Percentiles rank a stretch among this genome's conserved stretches.
These are phyloP conservation scores for Peronospora belbahrii DNA, from an alignment of 352 stramenopile species.

Conservation along the genomic window DNA sequence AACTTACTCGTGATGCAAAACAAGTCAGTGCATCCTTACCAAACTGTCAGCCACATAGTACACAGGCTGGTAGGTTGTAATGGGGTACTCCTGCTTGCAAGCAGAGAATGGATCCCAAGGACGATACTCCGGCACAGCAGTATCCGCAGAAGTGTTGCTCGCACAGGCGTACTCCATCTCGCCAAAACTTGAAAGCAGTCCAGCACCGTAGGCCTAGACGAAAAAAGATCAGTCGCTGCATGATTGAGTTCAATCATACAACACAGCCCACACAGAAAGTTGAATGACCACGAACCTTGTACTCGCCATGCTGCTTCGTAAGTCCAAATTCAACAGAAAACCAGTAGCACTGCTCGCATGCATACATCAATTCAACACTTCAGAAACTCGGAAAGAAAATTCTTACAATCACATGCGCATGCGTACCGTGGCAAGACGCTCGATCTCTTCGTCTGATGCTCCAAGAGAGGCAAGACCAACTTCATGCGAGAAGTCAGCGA, in stretches of 20 bases:
- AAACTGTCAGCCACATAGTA: constrained; percentile 96
- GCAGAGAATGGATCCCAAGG: constrained; percentile 92
- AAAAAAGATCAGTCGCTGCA: background rate
- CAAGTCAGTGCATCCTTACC: constrained; percentile 23
- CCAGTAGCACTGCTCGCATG: constrained; percentile 89
- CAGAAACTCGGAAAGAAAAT: background rate
- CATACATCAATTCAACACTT: constrained; percentile 1
- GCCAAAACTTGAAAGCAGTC: constrained; percentile 94
- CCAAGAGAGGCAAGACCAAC: constrained; percentile 94
- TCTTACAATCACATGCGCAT: background rate
- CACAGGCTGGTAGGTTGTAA: constrained; percentile 95
- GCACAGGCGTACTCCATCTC: constrained; percentile 95
- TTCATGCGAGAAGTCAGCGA: constrained; percentile 95
- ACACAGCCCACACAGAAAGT: background rate
- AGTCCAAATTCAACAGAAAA: constrained; percentile 97
- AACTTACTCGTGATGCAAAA: background rate
- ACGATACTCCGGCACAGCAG: constrained; percentile 80
- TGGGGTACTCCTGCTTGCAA: constrained; percentile 92
- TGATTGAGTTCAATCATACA: background rate
- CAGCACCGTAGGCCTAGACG: constrained; percentile 89
- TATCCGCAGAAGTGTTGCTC: constrained; percentile 45
- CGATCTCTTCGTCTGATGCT: constrained; percentile 93
- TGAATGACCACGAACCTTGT: constrained; percentile 61
- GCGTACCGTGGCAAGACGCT: constrained; percentile 82
- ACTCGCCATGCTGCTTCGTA: constrained; percentile 87